These are phyloP conservation scores for Ustilago shanxiensis DNA, from an alignment of 1,284 basidiomycete genomes.

Conservation along the genomic window DNA sequence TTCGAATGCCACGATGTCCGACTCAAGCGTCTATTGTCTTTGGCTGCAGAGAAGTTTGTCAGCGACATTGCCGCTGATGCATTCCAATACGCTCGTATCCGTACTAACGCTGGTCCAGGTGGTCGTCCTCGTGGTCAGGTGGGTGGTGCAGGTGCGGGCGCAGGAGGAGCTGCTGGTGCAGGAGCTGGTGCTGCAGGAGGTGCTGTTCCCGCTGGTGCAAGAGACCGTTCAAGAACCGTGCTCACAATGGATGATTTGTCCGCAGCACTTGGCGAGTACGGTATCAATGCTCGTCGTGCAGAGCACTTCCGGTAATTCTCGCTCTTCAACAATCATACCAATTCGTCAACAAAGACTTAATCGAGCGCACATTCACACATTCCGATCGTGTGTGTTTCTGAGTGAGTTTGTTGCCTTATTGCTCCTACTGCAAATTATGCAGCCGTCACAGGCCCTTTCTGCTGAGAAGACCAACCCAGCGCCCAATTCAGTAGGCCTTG, in stretches of 20 bases:
- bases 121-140: slow-evolving; percentile 63
- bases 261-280: slow-evolving; percentile 91
- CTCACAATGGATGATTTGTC: slow-evolving; percentile 97
- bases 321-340: slow-evolving; percentile 2
- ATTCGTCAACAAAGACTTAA: background rate
- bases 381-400: background rate
- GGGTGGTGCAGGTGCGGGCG: slow-evolving; percentile 23
- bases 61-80: slow-evolving; percentile 97
- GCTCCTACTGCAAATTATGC: background rate
- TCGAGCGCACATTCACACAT: background rate
- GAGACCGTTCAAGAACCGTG: slow-evolving; percentile 91
- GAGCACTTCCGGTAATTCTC: slow-evolving; percentile 64
- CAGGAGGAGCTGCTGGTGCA: slow-evolving; percentile 17
- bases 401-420: background rate
- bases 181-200: slow-evolving; percentile 21
- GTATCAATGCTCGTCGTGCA: slow-evolving; percentile 71
- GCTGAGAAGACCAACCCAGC: slow-evolving; percentile 29
- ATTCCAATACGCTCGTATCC: slow-evolving; percentile 95
- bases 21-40: slow-evolving; percentile 86
- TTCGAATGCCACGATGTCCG: slow-evolving; percentile 89
- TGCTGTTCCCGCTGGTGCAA: slow-evolving; percentile 23
- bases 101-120: slow-evolving; percentile 74
- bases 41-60: slow-evolving; percentile 98
- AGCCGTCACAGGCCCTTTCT: background rate
- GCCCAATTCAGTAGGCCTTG: slow-evolving; percentile 14